A percentile compares a stretch with the other conserved stretches of the same genome.
Evolutionary conservation across 306 rosid species (phyloP).

Genomic region (Geum urbanum): DNA sequence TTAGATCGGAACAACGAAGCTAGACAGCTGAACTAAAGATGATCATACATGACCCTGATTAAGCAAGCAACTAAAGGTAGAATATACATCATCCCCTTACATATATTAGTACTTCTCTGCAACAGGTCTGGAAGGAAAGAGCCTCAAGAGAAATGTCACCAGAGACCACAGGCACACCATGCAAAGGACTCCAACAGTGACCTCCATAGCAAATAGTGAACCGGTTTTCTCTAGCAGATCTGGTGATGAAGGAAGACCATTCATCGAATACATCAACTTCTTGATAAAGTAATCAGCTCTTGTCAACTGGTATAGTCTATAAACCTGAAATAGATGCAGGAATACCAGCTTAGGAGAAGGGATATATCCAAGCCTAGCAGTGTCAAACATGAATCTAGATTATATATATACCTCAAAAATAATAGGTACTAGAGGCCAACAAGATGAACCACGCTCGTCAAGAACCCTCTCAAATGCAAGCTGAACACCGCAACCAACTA

Average conservation of each 20-base stretch:
- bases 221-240: conserved; percentile 56
- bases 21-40: background rate
- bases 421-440: conserved; percentile 83
- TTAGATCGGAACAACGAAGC: background rate
- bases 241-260: conserved; percentile 46
- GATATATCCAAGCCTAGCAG: conserved; percentile 5
- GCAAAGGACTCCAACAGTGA: conserved; percentile 54
- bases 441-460: conserved; percentile 52
- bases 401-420: conserved; percentile 56
- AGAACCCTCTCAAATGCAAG: conserved; percentile 51
- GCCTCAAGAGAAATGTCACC: conserved; percentile 80
- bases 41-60: background rate
- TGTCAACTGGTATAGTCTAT: conserved; percentile 75
- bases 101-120: conserved; percentile 70
- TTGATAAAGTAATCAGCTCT: conserved; percentile 63
- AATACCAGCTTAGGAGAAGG: background rate
- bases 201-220: conserved; percentile 57
- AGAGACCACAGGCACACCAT: conserved; percentile 81
- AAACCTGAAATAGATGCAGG: conserved; percentile 45
- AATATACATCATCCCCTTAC: conserved; percentile 10
- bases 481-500: conserved; percentile 58
- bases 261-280: conserved; percentile 54
- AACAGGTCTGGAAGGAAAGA: conserved; percentile 88
- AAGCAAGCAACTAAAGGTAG: background rate
- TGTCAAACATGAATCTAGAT: background rate